Percentiles rank a stretch among this genome's conserved stretches.
Evolutionary conservation across 495 filamentous ascomycete genomes (phyloP).

Genomic region (Hyphodiscus hymeniophilus): DNA sequence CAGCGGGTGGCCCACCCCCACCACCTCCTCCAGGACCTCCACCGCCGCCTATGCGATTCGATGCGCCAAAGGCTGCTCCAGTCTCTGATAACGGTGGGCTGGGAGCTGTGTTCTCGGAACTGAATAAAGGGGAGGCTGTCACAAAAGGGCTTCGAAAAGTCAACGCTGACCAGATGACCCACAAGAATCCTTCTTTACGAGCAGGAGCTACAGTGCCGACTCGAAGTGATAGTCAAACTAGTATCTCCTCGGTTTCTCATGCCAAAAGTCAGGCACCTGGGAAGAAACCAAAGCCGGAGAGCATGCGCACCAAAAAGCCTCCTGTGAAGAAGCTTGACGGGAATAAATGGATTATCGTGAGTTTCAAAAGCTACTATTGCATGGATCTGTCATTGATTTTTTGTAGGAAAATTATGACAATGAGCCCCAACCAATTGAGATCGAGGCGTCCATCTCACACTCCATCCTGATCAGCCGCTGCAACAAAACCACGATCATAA

Average conservation of each 20-base stretch:
- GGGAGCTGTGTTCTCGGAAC: slow-evolving; percentile 76
- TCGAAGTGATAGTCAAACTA: slow-evolving; percentile 44
- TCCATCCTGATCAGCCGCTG: slow-evolving; percentile 88
- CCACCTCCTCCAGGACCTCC: slow-evolving; percentile 76
- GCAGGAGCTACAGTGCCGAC: slow-evolving; percentile 60
- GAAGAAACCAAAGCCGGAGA: slow-evolving; percentile 91
- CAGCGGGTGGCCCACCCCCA: slow-evolving; percentile 37
- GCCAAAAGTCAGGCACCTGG: slow-evolving; percentile 76
- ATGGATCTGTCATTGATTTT: background rate
- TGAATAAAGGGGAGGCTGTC: slow-evolving; percentile 81
- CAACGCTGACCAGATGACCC: slow-evolving; percentile 89
- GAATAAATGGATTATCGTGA: slow-evolving; percentile 86
- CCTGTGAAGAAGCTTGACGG: slow-evolving; percentile 87
- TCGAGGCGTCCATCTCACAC: slow-evolving; percentile 73
- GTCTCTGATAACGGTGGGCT: slow-evolving; percentile 46
- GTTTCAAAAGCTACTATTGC: slow-evolving; percentile 10
- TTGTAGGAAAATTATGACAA: slow-evolving; percentile 81
- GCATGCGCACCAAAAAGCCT: slow-evolving; percentile 88
- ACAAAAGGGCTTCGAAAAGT: slow-evolving; percentile 88
- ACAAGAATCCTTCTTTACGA: slow-evolving; percentile 93
- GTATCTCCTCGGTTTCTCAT: slow-evolving; percentile 34
- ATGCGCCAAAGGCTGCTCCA: slow-evolving; percentile 32
- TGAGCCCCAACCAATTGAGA: slow-evolving; percentile 56
- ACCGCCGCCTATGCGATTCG: slow-evolving; percentile 45
- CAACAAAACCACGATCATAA: slow-evolving; percentile 79